Evolutionary conservation across 1,284 basidiomycete species (phyloP), one percentile per base, ranked within the genome.

Genomic region (Coniferiporia weirii): DNA sequence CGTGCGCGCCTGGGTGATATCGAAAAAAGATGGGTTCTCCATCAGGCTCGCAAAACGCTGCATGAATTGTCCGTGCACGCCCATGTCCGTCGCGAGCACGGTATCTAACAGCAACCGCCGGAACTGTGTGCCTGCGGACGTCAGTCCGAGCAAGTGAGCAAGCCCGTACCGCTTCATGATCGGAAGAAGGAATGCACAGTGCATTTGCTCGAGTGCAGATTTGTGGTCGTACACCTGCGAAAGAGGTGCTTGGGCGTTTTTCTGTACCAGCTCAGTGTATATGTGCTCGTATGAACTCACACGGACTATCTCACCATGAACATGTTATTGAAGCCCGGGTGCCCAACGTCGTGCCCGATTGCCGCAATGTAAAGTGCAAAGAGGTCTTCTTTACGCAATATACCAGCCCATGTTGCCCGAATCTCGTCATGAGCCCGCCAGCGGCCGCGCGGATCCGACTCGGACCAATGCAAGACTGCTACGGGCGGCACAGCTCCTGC

Each of bases 261-360:
- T 91, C 94, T 95, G 66, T 20, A 59, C 17, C 52, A 52, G 61
- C 60, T 56, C 46, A 61, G 50, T 15, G 19, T 32, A 19, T 15
- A 54, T 8, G 22, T 15, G 43, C 22, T 38, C 38, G 9, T 57
- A 45, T 17, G 34, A 45, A 53, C 49, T 19, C 27, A 52, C 22
- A 80, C 84, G 71, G 27, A 27, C 27, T 27, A 27, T 27, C 27
- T 27, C 64, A 93, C 93, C 90, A 97, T 91, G 73, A 96, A 97
- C 6, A 84, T 76, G 69, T 97, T 97, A 49, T 87, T 90, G 57
- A 97, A 80, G 0, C 95, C 95, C 0, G 95, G 95, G 73, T 98
- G 95, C 0, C 93, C 95, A 13, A 94, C 93, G 72, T 98, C 95
- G 69, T 98, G 95, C 0, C 95, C 95, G 65, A 97, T 93, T 40